phyloP scores from a whole-genome alignment of 768 basidiomycete genomes.

The Fomitopsis serialis region DNA sequence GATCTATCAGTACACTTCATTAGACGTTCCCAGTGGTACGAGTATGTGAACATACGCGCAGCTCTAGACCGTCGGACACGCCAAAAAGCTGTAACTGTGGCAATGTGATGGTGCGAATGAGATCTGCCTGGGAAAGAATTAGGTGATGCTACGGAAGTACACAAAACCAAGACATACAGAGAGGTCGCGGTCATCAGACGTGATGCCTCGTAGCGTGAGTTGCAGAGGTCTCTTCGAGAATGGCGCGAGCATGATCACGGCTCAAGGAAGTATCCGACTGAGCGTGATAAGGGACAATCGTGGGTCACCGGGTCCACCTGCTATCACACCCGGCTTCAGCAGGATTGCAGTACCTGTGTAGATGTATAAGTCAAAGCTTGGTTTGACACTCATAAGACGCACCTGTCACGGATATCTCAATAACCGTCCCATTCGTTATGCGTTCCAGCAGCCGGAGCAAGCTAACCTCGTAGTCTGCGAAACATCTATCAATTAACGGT shows the following conservation, averaged over 20 bases:
- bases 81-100: slow-evolving; percentile 90
- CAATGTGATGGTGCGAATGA: slow-evolving; percentile 84
- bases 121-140: slow-evolving; percentile 60
- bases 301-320: slow-evolving; percentile 77
- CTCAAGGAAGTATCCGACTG: slow-evolving; percentile 93
- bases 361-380: not conserved
- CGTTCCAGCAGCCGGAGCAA: slow-evolving; percentile 84
- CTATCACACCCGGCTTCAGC: slow-evolving; percentile 87
- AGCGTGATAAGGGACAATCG: slow-evolving; percentile 84
- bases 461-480: slow-evolving; percentile 85
- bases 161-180: slow-evolving; percentile 50
- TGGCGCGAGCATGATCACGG: slow-evolving; percentile 82
- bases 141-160: not conserved
- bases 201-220: slow-evolving; percentile 82
- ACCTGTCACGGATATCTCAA: slow-evolving; percentile 97
- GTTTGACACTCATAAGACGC: slow-evolving; percentile 14
- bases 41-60: slow-evolving; percentile 49
- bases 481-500: not conserved
- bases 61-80: slow-evolving; percentile 83
- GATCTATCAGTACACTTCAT: slow-evolving; percentile 48
- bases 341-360: slow-evolving; percentile 80
- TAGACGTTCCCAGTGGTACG: not conserved
- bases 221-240: slow-evolving; percentile 87
- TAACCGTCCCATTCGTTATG: slow-evolving; percentile 86
- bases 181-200: slow-evolving; percentile 88